Evolutionary conservation across 805 yeast species (phyloP).

Genomic region (Pichia ethanolica): DNA sequence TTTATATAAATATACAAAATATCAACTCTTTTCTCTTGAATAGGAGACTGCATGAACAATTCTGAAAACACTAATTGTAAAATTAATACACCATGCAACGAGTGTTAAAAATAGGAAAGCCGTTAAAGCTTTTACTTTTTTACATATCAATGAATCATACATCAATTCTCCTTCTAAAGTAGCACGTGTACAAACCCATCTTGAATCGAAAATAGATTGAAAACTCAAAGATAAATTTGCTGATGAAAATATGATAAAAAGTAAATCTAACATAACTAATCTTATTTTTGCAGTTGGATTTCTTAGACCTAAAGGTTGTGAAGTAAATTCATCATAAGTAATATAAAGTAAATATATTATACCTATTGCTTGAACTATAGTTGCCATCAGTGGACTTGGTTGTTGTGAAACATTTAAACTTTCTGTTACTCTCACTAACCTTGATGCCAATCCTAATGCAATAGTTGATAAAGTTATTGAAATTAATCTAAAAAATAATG

Average conservation of each 20-base stretch:
- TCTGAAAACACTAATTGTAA: slow-evolving; percentile 73
- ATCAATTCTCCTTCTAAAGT: slow-evolving; percentile 17
- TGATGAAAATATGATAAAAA: slow-evolving; percentile 81
- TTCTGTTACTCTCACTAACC: slow-evolving; percentile 40
- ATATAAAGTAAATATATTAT: slow-evolving; percentile 71
- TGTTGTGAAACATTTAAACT: slow-evolving; percentile 48
- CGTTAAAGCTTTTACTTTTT: slow-evolving; percentile 70
- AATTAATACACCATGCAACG: slow-evolving; percentile 78
- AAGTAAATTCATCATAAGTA: slow-evolving; percentile 84
- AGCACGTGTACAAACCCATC: slow-evolving; percentile 63
- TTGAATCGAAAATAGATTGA: slow-evolving; percentile 68
- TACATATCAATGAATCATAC: slow-evolving; percentile 49
- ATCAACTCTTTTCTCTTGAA: slow-evolving; percentile 2
- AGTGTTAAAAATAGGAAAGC: slow-evolving; percentile 71
- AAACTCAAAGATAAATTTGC: slow-evolving; percentile 84
- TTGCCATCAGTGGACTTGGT: slow-evolving; percentile 89
- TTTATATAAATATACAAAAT: background rate
- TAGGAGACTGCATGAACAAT: slow-evolving; percentile 58
- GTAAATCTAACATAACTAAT: slow-evolving; percentile 69
- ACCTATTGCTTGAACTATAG: slow-evolving; percentile 75
- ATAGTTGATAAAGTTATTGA: slow-evolving; percentile 52
- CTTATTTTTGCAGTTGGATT: slow-evolving; percentile 78
- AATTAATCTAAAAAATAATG: slow-evolving; percentile 61
- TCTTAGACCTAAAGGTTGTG: slow-evolving; percentile 87
- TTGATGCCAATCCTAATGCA: slow-evolving; percentile 66